Evolutionary conservation across 176 grass and related monocot species (phyloP), one percentile per base, ranked within the genome.

Genomic region (Phyllostachys edulis): DNA sequence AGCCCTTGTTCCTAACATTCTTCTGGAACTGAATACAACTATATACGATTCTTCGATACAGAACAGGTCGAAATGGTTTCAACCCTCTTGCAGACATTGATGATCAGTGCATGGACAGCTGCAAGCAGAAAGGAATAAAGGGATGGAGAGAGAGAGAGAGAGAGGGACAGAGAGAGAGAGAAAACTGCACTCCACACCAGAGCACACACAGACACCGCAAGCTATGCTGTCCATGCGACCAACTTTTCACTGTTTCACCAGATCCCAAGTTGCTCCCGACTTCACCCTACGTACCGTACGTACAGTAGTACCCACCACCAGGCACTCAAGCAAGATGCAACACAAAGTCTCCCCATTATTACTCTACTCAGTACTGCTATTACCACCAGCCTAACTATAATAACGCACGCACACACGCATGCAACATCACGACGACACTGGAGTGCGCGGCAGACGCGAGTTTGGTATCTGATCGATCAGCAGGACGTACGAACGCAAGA

Each of bases 211-310:
- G 8, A 21, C 21, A 76, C 49, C 44, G 7, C 27, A 52, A 67
- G 59, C 9, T 39, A 29, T 23, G 68, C 46, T 24, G 15, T 37
- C 73, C 73, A 16, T 20, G 57, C 51, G 8, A 15, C 18, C n/a
- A 42, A 27, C 44, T 80, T 61, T 46, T 38, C 23, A 73, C 27
- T 87, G 49, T 85, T 57, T 77, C 73, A 85, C 63, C 63, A 36
- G 63, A 69, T 85, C 83, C 73, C 73, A 85, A n/a, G 63, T 9
- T 59, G 79, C 79, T 32, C 51, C 42, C 10, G 57, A 60, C 57
- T 26, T 60, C 56, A 11, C 21, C n/a, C 60, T 61, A 12, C 59
- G 59, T 61, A 24, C 49, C n/a, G 9, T 60, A 24, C 56, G 56
- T 11, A 23, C 57, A 26, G 7, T 15, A 16, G 14, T 5, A 56